Evolutionary conservation across 1,284 basidiomycete genomes (phyloP), one percentile per base, ranked within the genome.

Genomic region (Cryptococcus wingfieldii): DNA sequence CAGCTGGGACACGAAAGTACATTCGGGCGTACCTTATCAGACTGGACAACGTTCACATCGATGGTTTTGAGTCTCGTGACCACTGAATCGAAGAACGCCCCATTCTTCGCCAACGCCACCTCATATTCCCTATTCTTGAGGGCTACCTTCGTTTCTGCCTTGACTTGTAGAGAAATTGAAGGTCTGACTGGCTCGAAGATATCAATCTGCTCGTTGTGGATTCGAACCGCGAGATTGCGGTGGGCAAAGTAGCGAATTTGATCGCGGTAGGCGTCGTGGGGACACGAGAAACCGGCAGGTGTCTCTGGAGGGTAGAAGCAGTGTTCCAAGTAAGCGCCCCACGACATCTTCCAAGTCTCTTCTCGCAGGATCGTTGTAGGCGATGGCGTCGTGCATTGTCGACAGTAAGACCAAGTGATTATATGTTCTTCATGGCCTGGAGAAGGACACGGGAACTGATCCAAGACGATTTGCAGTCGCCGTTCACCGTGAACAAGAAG

Each of bases 201-300:
- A 16, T 83, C 80, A 56, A 98, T 84, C 1, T 85, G 82, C 66
- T 97, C 91, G 13, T 91, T 83, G 69, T 94, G 89, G 70, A 98
- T 93, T 14, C 90, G 87, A 31, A 98, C 84, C 3, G 91, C 92
- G 55, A 82, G 71, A 59, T 81, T 79, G 41, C 77, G 75, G 54
- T 74, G 68, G 13, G 90, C 88, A 75, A 98, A 97, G 76, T 91
- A 98, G 43, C 96, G 86, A 58, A 93, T 86, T 67, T 98, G 93
- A 68, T 97, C 87, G 59, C 87, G 84, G 72, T 93, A 96, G 54
- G 94, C 90, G 70, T 98, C 96, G 76, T 99, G 96, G 52, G 86
- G 82, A 72, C 96, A 99, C 3, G 86, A 85, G 59, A 77, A 75
- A 2, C 74, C 76, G 1, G 75, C 72, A 13, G 63, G 50, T 70